phyloP scores from a whole-genome alignment of 1,284 basidiomycete genomes.

The Somion occarium region DNA sequence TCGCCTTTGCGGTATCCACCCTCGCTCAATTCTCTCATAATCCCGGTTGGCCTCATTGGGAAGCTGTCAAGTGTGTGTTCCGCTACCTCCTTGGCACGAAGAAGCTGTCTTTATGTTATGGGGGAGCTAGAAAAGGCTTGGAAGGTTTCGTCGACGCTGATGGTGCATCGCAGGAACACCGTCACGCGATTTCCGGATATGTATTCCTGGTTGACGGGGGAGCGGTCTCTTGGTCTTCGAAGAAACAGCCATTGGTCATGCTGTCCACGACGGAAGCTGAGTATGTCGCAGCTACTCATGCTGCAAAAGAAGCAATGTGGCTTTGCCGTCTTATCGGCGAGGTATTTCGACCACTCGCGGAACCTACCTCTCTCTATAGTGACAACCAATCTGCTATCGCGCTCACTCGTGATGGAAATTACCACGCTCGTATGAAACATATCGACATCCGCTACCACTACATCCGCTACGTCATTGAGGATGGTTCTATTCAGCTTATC shows the following conservation, averaged over 20 bases:
- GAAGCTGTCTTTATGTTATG: conserved; percentile 25
- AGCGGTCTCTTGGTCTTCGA: conserved; percentile 31
- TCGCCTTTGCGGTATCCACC: conserved; percentile 30
- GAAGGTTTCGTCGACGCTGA: conserved; percentile 37
- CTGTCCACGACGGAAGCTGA: conserved; percentile 31
- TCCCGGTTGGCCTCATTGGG: conserved; percentile 28
- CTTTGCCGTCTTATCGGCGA: conserved; percentile 16
- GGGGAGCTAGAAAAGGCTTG: conserved; percentile 19
- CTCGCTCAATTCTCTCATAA: conserved; percentile 30
- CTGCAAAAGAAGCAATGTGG: conserved; percentile 24
- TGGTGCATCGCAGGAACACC: conserved; percentile 20
- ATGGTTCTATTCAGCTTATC: neutral
- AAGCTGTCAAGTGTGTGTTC: conserved; percentile 31
- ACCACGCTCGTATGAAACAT: conserved; percentile 29
- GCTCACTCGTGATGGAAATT: conserved; percentile 24
- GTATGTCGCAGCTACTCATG: conserved; percentile 29
- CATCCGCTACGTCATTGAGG: conserved; percentile 11
- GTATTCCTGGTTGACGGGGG: conserved; percentile 29
- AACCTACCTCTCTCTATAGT: conserved; percentile 16
- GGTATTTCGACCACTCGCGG: conserved; percentile 5
- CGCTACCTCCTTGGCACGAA: conserved; percentile 36
- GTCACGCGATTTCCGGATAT: conserved; percentile 28
- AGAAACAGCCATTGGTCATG: conserved; percentile 30
- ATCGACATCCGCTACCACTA: conserved; percentile 31
- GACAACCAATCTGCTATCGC: conserved; percentile 31